phyloP scores from a whole-genome alignment of 306 rosid species.

The Lathyrus tuberosus region DNA sequence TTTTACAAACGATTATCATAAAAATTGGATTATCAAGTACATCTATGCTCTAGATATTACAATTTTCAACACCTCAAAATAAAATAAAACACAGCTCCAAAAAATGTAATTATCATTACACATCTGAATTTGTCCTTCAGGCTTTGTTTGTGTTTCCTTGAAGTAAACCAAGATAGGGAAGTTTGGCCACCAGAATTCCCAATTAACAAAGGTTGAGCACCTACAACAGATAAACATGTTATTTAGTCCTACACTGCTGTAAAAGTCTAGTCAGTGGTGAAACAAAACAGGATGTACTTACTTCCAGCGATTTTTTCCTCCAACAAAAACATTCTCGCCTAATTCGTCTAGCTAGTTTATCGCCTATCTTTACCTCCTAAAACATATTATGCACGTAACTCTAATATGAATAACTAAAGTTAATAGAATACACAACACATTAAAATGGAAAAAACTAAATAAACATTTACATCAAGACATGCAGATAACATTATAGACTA shows the following conservation, averaged over 20 bases:
- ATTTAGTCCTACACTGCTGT: constrained; percentile 7
- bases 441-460: no score
- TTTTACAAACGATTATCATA: no score
- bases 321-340: constrained; percentile 91
- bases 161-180: constrained; percentile 85
- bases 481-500: neutral
- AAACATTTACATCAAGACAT: constrained; percentile 22
- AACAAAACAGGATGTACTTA: constrained; percentile 46
- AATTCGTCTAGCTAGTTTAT: constrained; percentile 81
- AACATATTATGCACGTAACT: constrained; percentile 21
- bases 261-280: constrained; percentile 22
- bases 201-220: constrained; percentile 85
- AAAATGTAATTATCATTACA: no score
- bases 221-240: constrained; percentile 51
- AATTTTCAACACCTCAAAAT: no score
- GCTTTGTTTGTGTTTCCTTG: constrained; percentile 90
- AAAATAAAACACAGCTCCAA: no score
- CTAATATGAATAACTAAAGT: constrained; percentile 12
- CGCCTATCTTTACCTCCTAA: constrained; percentile 93
- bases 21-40: no score
- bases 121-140: constrained; percentile 96
- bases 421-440: neutral
- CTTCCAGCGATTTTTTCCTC: constrained; percentile 98
- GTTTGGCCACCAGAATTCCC: constrained; percentile 99
- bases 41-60: no score